A percentile compares a stretch with the other conserved stretches of the same genome.
Evolutionary conservation across 352 stramenopile genomes (phyloP).

Genomic region (Globisporangium spinosum): DNA sequence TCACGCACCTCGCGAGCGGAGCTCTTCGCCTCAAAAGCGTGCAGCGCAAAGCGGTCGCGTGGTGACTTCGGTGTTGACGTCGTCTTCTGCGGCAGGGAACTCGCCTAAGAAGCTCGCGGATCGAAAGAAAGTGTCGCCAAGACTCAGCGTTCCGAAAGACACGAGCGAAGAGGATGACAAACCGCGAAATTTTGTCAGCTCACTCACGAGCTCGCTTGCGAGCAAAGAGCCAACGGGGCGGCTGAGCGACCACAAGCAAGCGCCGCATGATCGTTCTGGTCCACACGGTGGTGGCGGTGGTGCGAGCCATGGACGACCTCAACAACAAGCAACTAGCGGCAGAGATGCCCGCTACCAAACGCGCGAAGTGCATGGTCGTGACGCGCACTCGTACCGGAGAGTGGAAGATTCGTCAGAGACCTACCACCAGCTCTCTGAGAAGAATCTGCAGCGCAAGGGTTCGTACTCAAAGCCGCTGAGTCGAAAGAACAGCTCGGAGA

Average conservation of each 20-base stretch:
- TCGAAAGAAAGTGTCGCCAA: slow-evolving; percentile 12
- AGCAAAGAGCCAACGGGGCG: slow-evolving; percentile 14
- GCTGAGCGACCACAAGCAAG: slow-evolving; percentile 13
- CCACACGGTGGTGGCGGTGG: background rate
- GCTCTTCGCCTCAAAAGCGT: slow-evolving; percentile 19
- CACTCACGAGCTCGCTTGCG: slow-evolving; percentile 27
- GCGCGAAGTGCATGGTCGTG: slow-evolving; percentile 16
- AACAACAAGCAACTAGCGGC: background rate
- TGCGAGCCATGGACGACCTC: background rate
- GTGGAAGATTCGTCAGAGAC: slow-evolving; percentile 23
- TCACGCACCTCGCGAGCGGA: slow-evolving; percentile 1
- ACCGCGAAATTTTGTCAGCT: slow-evolving; percentile 30
- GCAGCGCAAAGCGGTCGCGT: slow-evolving; percentile 18
- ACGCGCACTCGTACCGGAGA: slow-evolving; percentile 19
- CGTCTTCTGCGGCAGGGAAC: background rate
- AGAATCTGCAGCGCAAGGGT: slow-evolving; percentile 16
- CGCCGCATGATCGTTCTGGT: background rate
- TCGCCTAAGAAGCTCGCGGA: slow-evolving; percentile 14
- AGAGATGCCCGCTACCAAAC: slow-evolving; percentile 15
- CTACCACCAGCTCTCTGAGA: slow-evolving; percentile 19
- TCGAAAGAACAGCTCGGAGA: slow-evolving; percentile 57
- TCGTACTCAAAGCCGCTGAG: slow-evolving; percentile 25
- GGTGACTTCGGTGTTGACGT: slow-evolving; percentile 20
- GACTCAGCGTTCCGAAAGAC: slow-evolving; percentile 1
- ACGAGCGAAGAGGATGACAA: slow-evolving; percentile 1